Conservation (phyloP, 106 monocot genomes). For the Agapanthus africanus region DNA sequence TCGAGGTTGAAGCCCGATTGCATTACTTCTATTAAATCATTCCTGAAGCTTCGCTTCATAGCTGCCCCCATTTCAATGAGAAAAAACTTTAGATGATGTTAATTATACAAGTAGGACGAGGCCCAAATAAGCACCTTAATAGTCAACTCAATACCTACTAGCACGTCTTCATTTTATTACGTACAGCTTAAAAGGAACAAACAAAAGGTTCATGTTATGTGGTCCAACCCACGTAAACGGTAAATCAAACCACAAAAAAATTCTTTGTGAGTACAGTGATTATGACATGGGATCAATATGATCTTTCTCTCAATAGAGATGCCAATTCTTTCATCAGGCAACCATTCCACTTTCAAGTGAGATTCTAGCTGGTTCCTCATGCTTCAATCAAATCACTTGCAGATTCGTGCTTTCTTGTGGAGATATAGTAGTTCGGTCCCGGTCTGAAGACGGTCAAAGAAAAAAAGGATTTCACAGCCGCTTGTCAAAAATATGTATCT, state of each 20-base stretch:
- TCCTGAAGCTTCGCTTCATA: no score
- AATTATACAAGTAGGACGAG: no score
- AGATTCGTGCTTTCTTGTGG: neutral
- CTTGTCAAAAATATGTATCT: neutral
- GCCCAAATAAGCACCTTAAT: no score
- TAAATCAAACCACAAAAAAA: neutral
- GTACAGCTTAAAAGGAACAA: no score
- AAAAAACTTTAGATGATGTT: no score
- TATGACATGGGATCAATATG: neutral
- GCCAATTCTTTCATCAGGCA: neutral
- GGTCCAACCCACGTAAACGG: neutral
- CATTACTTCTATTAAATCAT: no score
- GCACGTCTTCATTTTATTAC: no score
- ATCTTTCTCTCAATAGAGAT: neutral
- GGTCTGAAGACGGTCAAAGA: neutral
- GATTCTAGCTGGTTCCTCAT: neutral
- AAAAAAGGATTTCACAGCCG: neutral
- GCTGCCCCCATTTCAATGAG: no score
- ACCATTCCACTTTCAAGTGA: neutral
- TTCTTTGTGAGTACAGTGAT: neutral
- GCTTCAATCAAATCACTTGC: neutral
- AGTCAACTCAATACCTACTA: neutral
- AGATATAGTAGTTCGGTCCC: no score
- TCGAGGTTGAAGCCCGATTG: no score
- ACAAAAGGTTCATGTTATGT: no score